A percentile compares a stretch with the other conserved stretches of the same genome.
phyloP scores from a whole-genome alignment of 345 rosid species.

The Citrus cavaleriei region DNA sequence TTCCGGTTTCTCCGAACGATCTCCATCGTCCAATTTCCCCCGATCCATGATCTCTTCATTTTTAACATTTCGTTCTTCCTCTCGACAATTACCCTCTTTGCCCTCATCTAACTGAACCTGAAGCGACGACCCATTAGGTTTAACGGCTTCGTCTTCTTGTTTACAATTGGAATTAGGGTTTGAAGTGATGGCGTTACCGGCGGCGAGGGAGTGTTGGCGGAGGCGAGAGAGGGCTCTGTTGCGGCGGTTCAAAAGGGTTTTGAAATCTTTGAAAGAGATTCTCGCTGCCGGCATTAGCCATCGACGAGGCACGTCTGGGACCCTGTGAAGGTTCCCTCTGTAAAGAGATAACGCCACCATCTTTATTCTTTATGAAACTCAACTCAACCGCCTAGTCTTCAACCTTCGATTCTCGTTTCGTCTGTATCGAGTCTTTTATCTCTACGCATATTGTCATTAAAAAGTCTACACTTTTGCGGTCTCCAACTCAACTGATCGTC shows the following conservation, averaged over 20 bases:
- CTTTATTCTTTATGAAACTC: too few species aligned
- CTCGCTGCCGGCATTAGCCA: constrained; percentile 68
- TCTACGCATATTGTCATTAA: too few species aligned
- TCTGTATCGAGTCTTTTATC: too few species aligned
- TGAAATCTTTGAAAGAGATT: constrained; percentile 63
- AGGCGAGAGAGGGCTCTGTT: constrained; percentile 55
- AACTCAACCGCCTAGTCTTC: too few species aligned
- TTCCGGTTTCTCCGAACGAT: constrained; percentile 12
- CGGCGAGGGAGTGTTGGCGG: constrained; percentile 20
- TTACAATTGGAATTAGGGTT: constrained; percentile 9
- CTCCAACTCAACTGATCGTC: not conserved
- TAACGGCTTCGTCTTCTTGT: not conserved
- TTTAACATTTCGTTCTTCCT: constrained; percentile 1
- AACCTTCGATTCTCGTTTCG: not conserved
- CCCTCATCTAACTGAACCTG: constrained; percentile 20
- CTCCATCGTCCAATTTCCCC: constrained; percentile 21
- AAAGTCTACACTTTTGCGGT: too few species aligned
- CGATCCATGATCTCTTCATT: constrained; percentile 15
- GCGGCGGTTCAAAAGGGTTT: constrained; percentile 62
- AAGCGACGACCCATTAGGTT: constrained; percentile 1
- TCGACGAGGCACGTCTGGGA: constrained; percentile 68
- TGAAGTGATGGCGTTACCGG: constrained; percentile 7
- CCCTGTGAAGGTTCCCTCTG: constrained; percentile 89
- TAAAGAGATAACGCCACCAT: constrained; percentile 92
- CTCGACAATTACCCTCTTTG: not conserved